Evolutionary conservation across 2,329 filamentous ascomycete genomes (phyloP).

Genomic region (Aspergillus caelatus): DNA sequence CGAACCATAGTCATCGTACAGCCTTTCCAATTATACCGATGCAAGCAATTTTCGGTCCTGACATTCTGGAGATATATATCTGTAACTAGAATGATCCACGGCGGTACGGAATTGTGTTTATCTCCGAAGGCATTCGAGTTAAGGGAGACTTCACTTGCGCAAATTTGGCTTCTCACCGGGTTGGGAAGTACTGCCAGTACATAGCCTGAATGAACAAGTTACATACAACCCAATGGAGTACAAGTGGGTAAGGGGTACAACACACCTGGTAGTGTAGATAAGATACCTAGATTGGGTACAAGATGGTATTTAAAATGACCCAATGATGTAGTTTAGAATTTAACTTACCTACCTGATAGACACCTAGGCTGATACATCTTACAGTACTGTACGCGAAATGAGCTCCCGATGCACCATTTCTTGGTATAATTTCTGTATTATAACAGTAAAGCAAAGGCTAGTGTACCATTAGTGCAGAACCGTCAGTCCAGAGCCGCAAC

Average conservation of each 20-base stretch:
- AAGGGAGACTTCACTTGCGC: not conserved
- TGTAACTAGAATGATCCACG: not conserved
- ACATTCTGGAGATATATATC: constrained; percentile 38
- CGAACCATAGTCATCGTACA: constrained; percentile 54
- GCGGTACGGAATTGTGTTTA: not conserved
- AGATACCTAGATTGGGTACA: not conserved
- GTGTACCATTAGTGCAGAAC: constrained; percentile 19
- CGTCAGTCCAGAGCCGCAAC: constrained; percentile 2
- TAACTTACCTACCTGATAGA: constrained; percentile 5
- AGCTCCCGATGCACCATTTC: not conserved
- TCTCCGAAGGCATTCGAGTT: not conserved
- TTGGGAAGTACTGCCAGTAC: not conserved
- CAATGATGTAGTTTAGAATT: constrained; percentile 13
- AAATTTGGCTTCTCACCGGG: not conserved
- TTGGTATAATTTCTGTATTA: not conserved
- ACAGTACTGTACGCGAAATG: constrained; percentile 1
- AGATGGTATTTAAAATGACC: not conserved
- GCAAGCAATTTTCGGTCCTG: constrained; percentile 79
- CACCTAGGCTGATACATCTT: not conserved
- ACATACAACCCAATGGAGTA: not conserved
- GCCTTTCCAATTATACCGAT: constrained; percentile 93
- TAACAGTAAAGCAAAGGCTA: constrained; percentile 10
- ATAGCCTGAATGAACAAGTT: not conserved
- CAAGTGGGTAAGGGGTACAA: too few relatives aligned
- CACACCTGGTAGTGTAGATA: too few relatives aligned